A percentile compares a stretch with the other conserved stretches of the same genome.
Conservation (phyloP, 1,139 yeast genomes). For the Debaryomyces psychrophilus region DNA sequence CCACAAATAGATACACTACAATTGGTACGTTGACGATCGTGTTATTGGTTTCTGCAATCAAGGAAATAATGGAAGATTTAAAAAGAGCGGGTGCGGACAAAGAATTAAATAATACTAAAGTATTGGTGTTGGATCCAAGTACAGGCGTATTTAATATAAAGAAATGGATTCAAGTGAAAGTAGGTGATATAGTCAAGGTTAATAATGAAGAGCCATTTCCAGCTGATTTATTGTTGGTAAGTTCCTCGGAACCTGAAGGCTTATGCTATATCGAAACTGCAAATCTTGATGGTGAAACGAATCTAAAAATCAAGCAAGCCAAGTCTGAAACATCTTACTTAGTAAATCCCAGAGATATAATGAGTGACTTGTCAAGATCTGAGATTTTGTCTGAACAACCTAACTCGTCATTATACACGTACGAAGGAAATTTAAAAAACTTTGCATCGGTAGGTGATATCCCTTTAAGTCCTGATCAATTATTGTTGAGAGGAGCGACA, state of each 20-base stretch:
- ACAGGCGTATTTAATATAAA: slow-evolving; percentile 64
- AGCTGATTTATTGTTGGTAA: slow-evolving; percentile 81
- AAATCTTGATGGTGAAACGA: slow-evolving; percentile 96
- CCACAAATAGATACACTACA: slow-evolving; percentile 94
- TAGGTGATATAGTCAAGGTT: slow-evolving; percentile 89
- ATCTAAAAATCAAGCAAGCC: slow-evolving; percentile 91
- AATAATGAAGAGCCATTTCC: slow-evolving; percentile 91
- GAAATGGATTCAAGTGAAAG: slow-evolving; percentile 86
- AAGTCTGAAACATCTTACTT: slow-evolving; percentile 73
- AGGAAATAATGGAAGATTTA: slow-evolving; percentile 87
- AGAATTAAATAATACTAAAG: slow-evolving; percentile 80
- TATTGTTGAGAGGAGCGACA: slow-evolving; percentile 92
- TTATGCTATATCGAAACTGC: slow-evolving; percentile 97
- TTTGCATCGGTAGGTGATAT: slow-evolving; percentile 56
- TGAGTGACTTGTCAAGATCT: slow-evolving; percentile 34
- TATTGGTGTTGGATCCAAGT: slow-evolving; percentile 64
- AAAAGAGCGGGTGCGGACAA: slow-evolving; percentile 88
- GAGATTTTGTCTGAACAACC: slow-evolving; percentile 85
- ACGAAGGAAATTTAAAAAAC: slow-evolving; percentile 77
- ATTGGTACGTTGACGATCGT: slow-evolving; percentile 88
- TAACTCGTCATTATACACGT: slow-evolving; percentile 90
- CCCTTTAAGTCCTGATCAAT: slow-evolving; percentile 87
- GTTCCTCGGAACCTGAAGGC: slow-evolving; percentile 98
- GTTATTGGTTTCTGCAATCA: slow-evolving; percentile 84
- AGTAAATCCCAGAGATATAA: slow-evolving; percentile 68